These are phyloP conservation scores for Wickerhamiella brachini DNA, from an alignment of 805 yeast species.

Conservation along the genomic window DNA sequence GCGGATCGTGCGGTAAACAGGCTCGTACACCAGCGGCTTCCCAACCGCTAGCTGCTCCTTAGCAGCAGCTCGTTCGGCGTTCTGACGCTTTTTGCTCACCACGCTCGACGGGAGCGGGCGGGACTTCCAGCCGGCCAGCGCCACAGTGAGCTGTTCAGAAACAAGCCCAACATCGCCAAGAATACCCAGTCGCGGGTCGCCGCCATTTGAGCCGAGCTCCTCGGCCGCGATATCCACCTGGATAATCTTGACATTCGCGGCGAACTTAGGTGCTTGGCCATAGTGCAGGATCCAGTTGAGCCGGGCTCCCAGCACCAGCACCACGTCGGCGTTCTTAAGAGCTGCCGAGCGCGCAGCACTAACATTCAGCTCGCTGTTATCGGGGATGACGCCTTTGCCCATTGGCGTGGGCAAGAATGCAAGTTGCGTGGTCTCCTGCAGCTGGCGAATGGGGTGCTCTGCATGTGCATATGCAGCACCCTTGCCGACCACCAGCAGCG, in stretches of 20 bases:
- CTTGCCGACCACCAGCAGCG: constrained; percentile 51
- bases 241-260: constrained; percentile 33
- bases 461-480: constrained; percentile 43
- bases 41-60: constrained; percentile 23
- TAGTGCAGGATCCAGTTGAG: constrained; percentile 63
- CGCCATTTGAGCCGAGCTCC: constrained; percentile 37
- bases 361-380: constrained; percentile 33
- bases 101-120: constrained; percentile 23
- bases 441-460: constrained; percentile 26
- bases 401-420: constrained; percentile 64
- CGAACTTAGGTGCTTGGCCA: constrained; percentile 45
- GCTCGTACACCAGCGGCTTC: constrained; percentile 34
- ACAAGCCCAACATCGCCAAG: constrained; percentile 41
- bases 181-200: constrained; percentile 30
- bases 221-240: constrained; percentile 44
- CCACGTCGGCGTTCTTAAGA: constrained; percentile 41
- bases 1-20: constrained; percentile 38
- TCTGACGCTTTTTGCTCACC: constrained; percentile 16
- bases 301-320: constrained; percentile 50
- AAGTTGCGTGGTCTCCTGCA: constrained; percentile 32
- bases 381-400: constrained; percentile 62
- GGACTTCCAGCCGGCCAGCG: constrained; percentile 25
- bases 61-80: constrained; percentile 23
- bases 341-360: constrained; percentile 56
- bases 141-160: constrained; percentile 24